Evolutionary conservation across 345 rosid species (phyloP), one percentile per base, ranked within the genome.

Genomic region (Firmiana major): DNA sequence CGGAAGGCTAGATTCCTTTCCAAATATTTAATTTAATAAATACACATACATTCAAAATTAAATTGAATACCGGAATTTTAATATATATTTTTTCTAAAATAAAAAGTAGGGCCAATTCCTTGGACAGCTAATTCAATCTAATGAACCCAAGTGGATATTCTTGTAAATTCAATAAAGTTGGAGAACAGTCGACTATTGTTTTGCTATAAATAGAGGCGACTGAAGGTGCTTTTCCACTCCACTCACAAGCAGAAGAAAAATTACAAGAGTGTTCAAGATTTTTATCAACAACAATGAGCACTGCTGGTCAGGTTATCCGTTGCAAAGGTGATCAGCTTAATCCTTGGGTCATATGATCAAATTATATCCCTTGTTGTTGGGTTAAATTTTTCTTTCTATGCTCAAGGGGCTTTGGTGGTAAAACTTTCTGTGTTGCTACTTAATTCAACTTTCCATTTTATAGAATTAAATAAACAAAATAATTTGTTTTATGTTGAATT

Each of bases 231-330:
- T 55, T 55, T 19, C n/a, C 59, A n/a, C 59, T 55, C 26, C 26
- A 51, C 55, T 16, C 53, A 13, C 53, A 51, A 19, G 34, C 34
- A 31, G 34, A 31, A 31, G 34, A 31, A 31, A 3, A 31, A 31
- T 1, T 0, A 53, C 7, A 16, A 51, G 8, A 51, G 8, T 51
- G 0, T 2, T 19, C 6, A 6, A 19, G 19, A 19, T 53, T n/a
- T n/a, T n/a, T 3, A 55, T n/a, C 78, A 46, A 6, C 78, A 46
- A 6, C 69, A 38, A 84, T 84, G 83, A 70, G 83, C 71, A 89
- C 89, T 0, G 88, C 79, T 13, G 91, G 94, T 71, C 91, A 92
- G 62, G 82, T 87, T 31, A 92, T 92, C 76, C 89, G 87, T 59
- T 92, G 94, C 93, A 89, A 84, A 85, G 97, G 97, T 90, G 54